Evolutionary conservation across 2,329 filamentous ascomycete genomes (phyloP), one percentile per base, ranked within the genome.

Genomic region (Helminthosporium solani): DNA sequence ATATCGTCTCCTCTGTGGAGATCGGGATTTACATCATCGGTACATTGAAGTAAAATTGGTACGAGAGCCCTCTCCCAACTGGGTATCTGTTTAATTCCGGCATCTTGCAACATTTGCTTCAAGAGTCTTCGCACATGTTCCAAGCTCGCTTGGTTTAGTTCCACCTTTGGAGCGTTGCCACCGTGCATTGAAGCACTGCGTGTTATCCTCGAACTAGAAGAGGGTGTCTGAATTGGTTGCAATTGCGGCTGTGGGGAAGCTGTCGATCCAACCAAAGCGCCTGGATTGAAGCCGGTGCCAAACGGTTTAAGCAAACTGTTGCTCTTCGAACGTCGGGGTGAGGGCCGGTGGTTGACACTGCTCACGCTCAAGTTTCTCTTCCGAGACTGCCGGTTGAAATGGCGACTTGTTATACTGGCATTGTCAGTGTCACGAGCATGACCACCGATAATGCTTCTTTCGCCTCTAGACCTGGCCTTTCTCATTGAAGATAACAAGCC

Each of bases 21-120:
- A 67, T 97, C 88, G 1, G 94, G 94, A 52, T 95, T 87, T 3
- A 99, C 91, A 63, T 97, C 94, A 55, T 96, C 90, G 0, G 92
- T 95, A 53, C 91, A 94, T 58, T 87, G 87, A 18, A 96, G 77
- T 16, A 99, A 78, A 42, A 99, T 95, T 0, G 94, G 94, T 40
- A 96, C 80, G 11, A 99, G 76, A 0, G 92, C 90, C 56, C 85
- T 91, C 64, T 96, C 88, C 94, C 94, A 99, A 21, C 86, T 86
- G 2, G 81, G 75, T 1, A 83, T 77, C 57, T 88, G 86, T 11
- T 86, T 80, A 19, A 99, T 83, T 2, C 80, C 77, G 2, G 83
- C 81, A 66, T 96, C 92, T 49, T 85, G 78, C 1, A 99, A 73
- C 28, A 97, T 78, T 67, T 99, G 94, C 33, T 82, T 83, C 14